Evolutionary conservation across 768 basidiomycete species (phyloP), one percentile per base, ranked within the genome.

Genomic region (Tephrocybe sp.): DNA sequence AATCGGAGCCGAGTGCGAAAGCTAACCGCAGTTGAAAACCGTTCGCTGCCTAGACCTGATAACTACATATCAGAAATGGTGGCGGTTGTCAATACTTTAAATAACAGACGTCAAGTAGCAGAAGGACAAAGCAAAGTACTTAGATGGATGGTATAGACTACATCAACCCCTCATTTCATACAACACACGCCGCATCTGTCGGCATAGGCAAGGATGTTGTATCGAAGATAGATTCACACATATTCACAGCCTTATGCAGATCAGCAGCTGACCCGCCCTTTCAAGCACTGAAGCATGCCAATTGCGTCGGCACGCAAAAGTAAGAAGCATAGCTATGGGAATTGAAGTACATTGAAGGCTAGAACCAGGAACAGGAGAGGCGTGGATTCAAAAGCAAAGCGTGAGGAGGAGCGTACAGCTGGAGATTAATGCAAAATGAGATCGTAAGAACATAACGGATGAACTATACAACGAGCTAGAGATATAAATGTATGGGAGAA

Each of bases 371-470:
- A 54, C 40, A 34, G 23, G 30, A 10, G 44, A n/a, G 36, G 33
- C 32, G 26, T n/a, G n/a, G 7, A 26, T 26, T 48, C 32, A 43
- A 56, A 52, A 43, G 36, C 46, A 41, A 48, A 45, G 17, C 38
- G 20, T 30, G 36, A 35, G 49, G 36, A 35, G 45, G 51, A 53
- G 41, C 36, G 14, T 9, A 47, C 40, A 45, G 12, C 20, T 42
- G 46, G 39, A 54, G 30, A 54, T 48, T 51, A 47, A 33, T 33
- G 46, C 32, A 51, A 52, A 52, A 39, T 38, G 10, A 16, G 46
- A 49, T 47, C 52, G 39, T 52, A 56, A 47, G 20, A 47, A 54
- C 50, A 49, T 52, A 49, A 56, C 47, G 40, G 48, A 48, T 30
- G 34, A 32, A 55, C 51, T 49, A 56, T 49, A 51, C 43, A 49